A percentile compares a stretch with the other conserved stretches of the same genome.
These are phyloP conservation scores for Ramaria sp. DNA, from an alignment of 768 basidiomycete species.

Conservation along the genomic window DNA sequence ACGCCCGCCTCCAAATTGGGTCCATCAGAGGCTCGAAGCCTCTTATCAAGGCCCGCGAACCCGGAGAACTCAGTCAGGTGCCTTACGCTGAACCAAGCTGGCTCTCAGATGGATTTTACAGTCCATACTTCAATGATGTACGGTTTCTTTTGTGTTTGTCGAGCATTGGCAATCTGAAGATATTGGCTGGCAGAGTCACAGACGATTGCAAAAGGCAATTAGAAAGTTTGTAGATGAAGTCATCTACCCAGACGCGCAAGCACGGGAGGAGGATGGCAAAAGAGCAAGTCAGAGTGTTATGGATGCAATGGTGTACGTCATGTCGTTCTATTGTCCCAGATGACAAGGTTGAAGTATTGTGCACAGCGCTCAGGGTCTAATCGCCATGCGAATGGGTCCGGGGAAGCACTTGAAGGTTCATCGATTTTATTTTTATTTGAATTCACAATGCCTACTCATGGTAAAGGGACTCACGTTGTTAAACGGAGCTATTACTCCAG, in stretches of 20 bases:
- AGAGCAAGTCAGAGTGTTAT: slow-evolving; percentile 65
- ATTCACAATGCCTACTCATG: not conserved
- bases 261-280: slow-evolving; percentile 80
- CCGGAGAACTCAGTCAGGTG: slow-evolving; percentile 57
- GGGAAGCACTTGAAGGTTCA: slow-evolving; percentile 66
- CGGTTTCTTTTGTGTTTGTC: slow-evolving; percentile 13
- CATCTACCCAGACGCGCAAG: slow-evolving; percentile 35
- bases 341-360: not conserved
- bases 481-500: slow-evolving; percentile 63
- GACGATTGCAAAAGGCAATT: slow-evolving; percentile 46
- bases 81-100: slow-evolving; percentile 89
- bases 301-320: slow-evolving; percentile 63
- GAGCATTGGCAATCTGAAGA: not conserved
- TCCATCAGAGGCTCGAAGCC: slow-evolving; percentile 49
- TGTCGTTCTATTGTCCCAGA: slow-evolving; percentile 17
- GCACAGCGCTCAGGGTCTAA: slow-evolving; percentile 43
- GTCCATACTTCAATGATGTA: slow-evolving; percentile 69
- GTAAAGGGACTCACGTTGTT: slow-evolving; percentile 49
- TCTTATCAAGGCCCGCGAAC: slow-evolving; percentile 34
- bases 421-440: no score
- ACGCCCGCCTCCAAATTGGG: slow-evolving; percentile 63
- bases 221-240: slow-evolving; percentile 60
- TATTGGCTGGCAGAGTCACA: slow-evolving; percentile 38
- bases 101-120: slow-evolving; percentile 58
- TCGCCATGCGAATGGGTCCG: slow-evolving; percentile 94